phyloP scores from a whole-genome alignment of 305 asterid genomes.

The Ajuga reptans region DNA sequence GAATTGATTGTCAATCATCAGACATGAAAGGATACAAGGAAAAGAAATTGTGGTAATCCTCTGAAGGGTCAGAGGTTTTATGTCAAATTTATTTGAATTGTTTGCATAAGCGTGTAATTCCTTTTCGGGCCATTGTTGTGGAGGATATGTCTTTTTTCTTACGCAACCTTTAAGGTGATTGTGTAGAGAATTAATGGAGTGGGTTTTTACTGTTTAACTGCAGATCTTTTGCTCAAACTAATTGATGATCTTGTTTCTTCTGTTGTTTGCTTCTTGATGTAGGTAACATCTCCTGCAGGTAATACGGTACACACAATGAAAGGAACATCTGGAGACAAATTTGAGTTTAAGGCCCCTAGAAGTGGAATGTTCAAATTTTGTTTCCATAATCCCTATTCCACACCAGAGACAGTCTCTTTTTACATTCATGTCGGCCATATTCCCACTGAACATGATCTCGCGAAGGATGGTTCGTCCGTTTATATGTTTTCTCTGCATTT shows the following conservation, averaged over 20 bases:
- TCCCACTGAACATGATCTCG: conserved; percentile 81
- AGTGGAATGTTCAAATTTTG: conserved; percentile 97
- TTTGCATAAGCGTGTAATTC: not conserved
- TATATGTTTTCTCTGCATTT: not conserved
- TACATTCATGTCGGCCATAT: conserved; percentile 85
- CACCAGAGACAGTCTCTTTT: conserved; percentile 93
- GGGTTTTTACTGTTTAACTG: not conserved
- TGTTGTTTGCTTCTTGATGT: conserved; percentile 23
- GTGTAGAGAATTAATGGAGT: not conserved
- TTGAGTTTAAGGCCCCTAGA: conserved; percentile 81
- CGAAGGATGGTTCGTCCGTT: conserved; percentile 75
- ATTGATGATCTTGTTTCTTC: not conserved
- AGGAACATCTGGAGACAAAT: conserved; percentile 94
- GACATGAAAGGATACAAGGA: not conserved
- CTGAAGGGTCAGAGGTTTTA: too few relatives aligned
- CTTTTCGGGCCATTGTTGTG: not conserved
- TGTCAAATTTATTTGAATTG: not conserved
- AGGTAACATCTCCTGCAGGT: conserved; percentile 83
- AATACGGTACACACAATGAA: conserved; percentile 50
- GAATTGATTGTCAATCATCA: not conserved
- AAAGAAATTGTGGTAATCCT: too few relatives aligned
- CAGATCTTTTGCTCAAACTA: conserved; percentile 3
- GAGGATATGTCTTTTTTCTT: not conserved
- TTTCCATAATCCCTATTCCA: conserved; percentile 77
- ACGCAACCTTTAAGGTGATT: not conserved